Base-by-base conservation (phyloP, 495 filamentous ascomycete genomes). In the Aspergillus saccharolyticus region DNA sequence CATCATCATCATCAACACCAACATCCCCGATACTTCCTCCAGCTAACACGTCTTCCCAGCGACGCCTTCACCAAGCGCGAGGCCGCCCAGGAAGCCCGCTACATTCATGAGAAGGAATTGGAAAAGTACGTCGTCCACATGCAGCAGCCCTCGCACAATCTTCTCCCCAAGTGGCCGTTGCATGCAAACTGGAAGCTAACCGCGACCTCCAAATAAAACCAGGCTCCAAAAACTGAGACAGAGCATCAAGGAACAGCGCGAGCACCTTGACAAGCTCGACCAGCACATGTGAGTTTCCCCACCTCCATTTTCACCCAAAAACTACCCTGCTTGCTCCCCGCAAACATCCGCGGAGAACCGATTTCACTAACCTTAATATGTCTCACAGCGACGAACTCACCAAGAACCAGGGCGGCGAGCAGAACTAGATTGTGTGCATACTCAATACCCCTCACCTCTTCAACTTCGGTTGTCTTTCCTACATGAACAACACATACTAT, bases 61-160 rank as follows among this genome's bases (percentile, higher is more conserved):
- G 94, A 99, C 70, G 80, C 87, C 51, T 99, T 96, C 83, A 87
- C 87, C 69, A 85, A 85, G 70, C 90, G 94, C 63, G 94, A 99
- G 76, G 85, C 85, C 60, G 93, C 93, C 58, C 80, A 79, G 68
- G 94, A 99, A 76, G 85, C 89, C 68, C 80, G 81, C 60, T 87
- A 89, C 77, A 89, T 99, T 74, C 78, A 82, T 52, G 77, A 89
- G 78, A 85, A 88, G 65, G 94, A 99, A 82, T 78, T 83, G 71
- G 82, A 88, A 75, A 96, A 96, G 89, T 86, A 69, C 55, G 70
- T 69, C 43, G n/a, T n/a, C n/a, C n/a, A n/a, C 30, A 22, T 43
- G 33, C 16, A 6, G 10, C 18, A 39, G 4, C 14, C 42, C 30
- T 3, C 9, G 1, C 46, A 6, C 15, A 17, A 1, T 30, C 14